These are phyloP conservation scores for Agrocybe pediades DNA, from an alignment of 768 basidiomycete genomes.

Conservation along the genomic window DNA sequence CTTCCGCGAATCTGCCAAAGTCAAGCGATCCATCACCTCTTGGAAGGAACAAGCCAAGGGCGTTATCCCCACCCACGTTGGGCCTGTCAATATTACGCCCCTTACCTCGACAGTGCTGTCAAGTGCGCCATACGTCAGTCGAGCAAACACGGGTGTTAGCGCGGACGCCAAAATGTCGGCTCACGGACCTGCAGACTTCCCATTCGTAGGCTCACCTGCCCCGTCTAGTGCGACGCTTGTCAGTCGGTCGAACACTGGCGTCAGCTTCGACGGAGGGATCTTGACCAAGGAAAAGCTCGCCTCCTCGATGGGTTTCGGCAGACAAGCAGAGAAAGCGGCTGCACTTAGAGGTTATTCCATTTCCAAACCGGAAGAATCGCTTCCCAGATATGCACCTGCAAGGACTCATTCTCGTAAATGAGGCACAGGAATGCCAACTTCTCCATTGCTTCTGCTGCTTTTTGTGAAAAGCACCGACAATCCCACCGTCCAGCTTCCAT, in stretches of 20 bases:
- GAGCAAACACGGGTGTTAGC: slow-evolving; percentile 28
- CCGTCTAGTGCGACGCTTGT: slow-evolving; percentile 32
- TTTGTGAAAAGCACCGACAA: not conserved
- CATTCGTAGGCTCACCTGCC: slow-evolving; percentile 31
- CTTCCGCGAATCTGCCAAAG: slow-evolving; percentile 64
- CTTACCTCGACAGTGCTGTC: slow-evolving; percentile 29
- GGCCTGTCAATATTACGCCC: slow-evolving; percentile 36
- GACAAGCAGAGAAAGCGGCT: slow-evolving; percentile 76
- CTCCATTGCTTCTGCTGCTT: not conserved
- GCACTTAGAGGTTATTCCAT: slow-evolving; percentile 63
- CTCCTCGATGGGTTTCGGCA: slow-evolving; percentile 79
- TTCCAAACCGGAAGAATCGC: slow-evolving; percentile 60
- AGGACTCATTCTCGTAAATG: slow-evolving; percentile 6
- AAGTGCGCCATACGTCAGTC: slow-evolving; percentile 36
- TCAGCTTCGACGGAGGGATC: slow-evolving; percentile 4
- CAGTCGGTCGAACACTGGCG: slow-evolving; percentile 33
- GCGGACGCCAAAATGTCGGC: not conserved
- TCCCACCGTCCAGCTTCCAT: not conserved
- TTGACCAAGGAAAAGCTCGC: slow-evolving; percentile 33
- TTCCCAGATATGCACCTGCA: slow-evolving; percentile 52
- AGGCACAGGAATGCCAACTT: not conserved
- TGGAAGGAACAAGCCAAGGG: slow-evolving; percentile 61
- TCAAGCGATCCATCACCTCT: slow-evolving; percentile 60
- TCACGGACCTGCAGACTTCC: slow-evolving; percentile 36
- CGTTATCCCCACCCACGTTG: slow-evolving; percentile 52